Percentiles rank a stretch among this genome's conserved stretches.
phyloP scores from a whole-genome alignment of 257 asterid genomes.

The Salvia hispanica region DNA sequence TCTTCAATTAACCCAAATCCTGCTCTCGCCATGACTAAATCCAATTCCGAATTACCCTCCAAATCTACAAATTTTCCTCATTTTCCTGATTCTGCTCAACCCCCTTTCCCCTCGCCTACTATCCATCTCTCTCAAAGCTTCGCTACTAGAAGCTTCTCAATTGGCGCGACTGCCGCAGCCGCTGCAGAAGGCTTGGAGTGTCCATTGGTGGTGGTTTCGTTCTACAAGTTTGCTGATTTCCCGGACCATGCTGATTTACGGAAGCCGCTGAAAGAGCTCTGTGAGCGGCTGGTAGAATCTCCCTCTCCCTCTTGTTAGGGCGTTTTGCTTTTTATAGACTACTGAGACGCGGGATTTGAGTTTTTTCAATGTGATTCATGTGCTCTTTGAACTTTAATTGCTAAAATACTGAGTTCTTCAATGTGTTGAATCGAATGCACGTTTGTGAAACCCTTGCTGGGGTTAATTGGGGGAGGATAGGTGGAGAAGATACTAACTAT shows the following conservation, averaged over 20 bases:
- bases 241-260: slow-evolving; percentile 72
- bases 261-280: slow-evolving; percentile 76
- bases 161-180: slow-evolving; percentile 14
- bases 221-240: slow-evolving; percentile 81
- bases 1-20: slow-evolving; percentile 43
- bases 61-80: slow-evolving; percentile 32
- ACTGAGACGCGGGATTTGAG: not conserved
- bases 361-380: slow-evolving; percentile 10
- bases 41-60: slow-evolving; percentile 41
- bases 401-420: slow-evolving; percentile 3
- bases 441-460: not conserved
- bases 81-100: slow-evolving; percentile 41
- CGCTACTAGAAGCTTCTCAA: slow-evolving; percentile 33
- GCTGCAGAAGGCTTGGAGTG: slow-evolving; percentile 31
- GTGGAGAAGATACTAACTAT: not conserved
- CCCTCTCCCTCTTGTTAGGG: slow-evolving; percentile 12
- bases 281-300: slow-evolving; percentile 65
- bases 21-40: slow-evolving; percentile 34
- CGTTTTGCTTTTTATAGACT: not conserved
- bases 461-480: slow-evolving; percentile 9
- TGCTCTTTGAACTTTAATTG: slow-evolving; percentile 16
- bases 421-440: slow-evolving; percentile 17
- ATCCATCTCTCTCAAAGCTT: slow-evolving; percentile 36
- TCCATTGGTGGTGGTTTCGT: slow-evolving; percentile 73
- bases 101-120: slow-evolving; percentile 39